A percentile compares a stretch with the other conserved stretches of the same genome.
These are phyloP conservation scores for Triticum aestivum DNA, from an alignment of 176 grass and related monocot genomes.

Conservation along the genomic window DNA sequence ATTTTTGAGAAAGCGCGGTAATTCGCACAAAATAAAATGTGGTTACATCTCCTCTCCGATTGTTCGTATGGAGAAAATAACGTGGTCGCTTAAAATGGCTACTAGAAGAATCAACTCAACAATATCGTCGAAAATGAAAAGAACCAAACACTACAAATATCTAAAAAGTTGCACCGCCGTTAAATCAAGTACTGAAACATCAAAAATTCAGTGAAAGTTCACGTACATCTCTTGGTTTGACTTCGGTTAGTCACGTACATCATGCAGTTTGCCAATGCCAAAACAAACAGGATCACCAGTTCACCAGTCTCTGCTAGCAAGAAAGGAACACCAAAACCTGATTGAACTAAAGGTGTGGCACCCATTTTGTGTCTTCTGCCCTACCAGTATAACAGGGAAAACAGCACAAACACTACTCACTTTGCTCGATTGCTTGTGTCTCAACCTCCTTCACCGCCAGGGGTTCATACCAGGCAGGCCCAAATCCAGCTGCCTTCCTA, in stretches of 20 bases:
- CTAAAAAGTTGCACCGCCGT: no score
- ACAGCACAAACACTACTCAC: slow-evolving; percentile 10
- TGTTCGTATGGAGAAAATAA: no score
- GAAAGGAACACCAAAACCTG: neutral
- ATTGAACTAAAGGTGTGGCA: neutral
- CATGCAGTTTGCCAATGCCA: neutral
- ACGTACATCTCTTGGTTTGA: neutral
- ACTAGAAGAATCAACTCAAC: neutral
- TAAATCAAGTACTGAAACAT: neutral
- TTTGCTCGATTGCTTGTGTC: neutral
- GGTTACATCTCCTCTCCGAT: no score
- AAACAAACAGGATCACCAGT: neutral
- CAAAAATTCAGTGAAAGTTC: neutral
- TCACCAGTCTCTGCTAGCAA: neutral
- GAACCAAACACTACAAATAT: neutral
- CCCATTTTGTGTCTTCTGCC: neutral
- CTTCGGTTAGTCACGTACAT: neutral
- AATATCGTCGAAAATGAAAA: neutral
- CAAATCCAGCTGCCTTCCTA: slow-evolving; percentile 74
- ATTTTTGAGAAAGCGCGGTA: no score
- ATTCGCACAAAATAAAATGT: no score
- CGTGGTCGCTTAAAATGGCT: no score
- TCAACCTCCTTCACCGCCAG: slow-evolving; percentile 55
- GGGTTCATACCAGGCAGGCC: slow-evolving; percentile 81
- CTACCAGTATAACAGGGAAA: neutral